phyloP scores from a whole-genome alignment of 2,329 filamentous ascomycete species.

The Beauveria rudraprayagi region DNA sequence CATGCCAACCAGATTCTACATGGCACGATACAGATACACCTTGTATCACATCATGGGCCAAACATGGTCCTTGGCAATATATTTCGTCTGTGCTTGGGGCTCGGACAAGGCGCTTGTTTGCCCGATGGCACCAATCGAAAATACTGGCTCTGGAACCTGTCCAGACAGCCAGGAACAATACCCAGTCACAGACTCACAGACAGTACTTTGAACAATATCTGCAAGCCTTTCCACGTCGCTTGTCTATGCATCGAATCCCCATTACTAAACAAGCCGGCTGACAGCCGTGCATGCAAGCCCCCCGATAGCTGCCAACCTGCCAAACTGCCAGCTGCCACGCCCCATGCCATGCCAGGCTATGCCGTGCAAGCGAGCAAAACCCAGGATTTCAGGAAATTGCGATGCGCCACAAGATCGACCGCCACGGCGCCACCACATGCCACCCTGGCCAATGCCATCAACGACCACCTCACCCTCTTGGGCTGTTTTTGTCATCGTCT shows the following conservation, averaged over 20 bases:
- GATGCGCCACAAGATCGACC: constrained; percentile 12
- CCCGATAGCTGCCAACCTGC: not conserved
- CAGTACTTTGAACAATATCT: not conserved
- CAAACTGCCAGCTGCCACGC: not conserved
- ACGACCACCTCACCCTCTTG: not conserved
- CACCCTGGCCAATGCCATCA: constrained; percentile 2
- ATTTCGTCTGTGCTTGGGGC: constrained; percentile 2
- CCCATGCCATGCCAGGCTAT: not conserved
- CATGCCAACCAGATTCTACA: not conserved
- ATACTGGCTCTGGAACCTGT: not conserved
- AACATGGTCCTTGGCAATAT: not conserved
- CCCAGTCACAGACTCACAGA: no score
- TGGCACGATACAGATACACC: not conserved
- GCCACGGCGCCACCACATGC: not conserved
- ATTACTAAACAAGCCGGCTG: not conserved
- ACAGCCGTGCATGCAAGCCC: not conserved
- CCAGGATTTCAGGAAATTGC: constrained; percentile 4
- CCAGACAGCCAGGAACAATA: not conserved
- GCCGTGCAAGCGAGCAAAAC: not conserved
- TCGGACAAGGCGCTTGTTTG: not conserved
- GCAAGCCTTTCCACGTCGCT: not conserved
- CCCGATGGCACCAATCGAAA: not conserved
- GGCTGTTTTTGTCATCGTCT: not conserved
- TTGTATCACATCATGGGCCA: constrained; percentile 2
- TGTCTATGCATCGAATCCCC: not conserved